These are phyloP conservation scores for Fonsecaea monophora DNA, from an alignment of 2,329 filamentous ascomycete species.

Conservation along the genomic window DNA sequence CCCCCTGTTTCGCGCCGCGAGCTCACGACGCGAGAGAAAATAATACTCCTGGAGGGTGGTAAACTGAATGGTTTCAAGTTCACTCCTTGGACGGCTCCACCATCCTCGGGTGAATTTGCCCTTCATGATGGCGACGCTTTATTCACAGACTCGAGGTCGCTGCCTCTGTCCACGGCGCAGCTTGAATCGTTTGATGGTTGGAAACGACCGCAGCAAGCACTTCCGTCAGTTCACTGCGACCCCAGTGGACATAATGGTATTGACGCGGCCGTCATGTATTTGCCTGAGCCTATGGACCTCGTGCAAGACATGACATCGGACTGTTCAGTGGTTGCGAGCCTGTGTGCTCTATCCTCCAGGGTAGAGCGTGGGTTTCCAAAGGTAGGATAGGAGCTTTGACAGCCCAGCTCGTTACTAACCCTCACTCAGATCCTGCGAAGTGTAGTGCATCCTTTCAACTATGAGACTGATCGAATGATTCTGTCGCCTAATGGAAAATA, in stretches of 20 bases:
- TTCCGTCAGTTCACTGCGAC: constrained; percentile 51
- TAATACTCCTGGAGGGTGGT: constrained; percentile 77
- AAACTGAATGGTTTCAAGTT: constrained; percentile 83
- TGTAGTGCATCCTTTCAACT: constrained; percentile 77
- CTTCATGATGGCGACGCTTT: constrained; percentile 55
- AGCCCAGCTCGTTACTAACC: constrained; percentile 25
- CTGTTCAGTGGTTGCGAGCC: constrained; percentile 94
- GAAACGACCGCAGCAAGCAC: constrained; percentile 75
- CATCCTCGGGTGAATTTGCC: constrained; percentile 67
- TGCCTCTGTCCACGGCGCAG: constrained; percentile 78
- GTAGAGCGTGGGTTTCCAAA: constrained; percentile 71
- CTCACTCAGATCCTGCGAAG: constrained; percentile 68
- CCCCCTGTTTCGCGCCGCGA: constrained; percentile 59
- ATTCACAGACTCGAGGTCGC: constrained; percentile 72
- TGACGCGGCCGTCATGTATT: constrained; percentile 62
- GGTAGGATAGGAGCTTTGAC: constrained; percentile 54
- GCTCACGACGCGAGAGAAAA: constrained; percentile 73
- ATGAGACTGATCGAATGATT: constrained; percentile 61
- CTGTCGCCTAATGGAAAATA: constrained; percentile 86
- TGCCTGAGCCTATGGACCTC: constrained; percentile 70
- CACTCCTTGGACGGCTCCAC: constrained; percentile 78
- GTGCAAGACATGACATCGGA: constrained; percentile 96
- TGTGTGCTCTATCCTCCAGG: constrained; percentile 80
- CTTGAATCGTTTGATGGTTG: constrained; percentile 79
- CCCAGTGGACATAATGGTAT: constrained; percentile 35